phyloP scores from a whole-genome alignment of 371 early-diverging fungal species.

The Capillidium heterosporum region DNA sequence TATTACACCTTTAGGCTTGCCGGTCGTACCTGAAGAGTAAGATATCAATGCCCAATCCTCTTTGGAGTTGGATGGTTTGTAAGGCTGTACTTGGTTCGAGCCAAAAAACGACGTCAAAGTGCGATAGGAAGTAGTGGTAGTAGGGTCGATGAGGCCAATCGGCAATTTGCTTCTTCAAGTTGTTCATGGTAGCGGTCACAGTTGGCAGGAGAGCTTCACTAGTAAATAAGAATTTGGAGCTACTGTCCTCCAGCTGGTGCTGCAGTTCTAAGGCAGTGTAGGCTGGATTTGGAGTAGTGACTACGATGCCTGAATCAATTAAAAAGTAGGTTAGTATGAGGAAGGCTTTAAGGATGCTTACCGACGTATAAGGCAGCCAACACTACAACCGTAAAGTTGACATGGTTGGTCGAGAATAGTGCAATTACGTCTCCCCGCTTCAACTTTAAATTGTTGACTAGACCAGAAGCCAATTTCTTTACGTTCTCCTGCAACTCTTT shows the following conservation, averaged over 20 bases:
- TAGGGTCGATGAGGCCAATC: too few species aligned
- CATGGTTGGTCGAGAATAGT: slow-evolving; percentile 48
- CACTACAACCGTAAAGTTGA: slow-evolving; percentile 13
- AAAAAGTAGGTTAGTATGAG: slow-evolving; percentile 18
- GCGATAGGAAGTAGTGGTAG: too few species aligned
- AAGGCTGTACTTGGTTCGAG: too few species aligned
- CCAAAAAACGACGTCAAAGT: too few species aligned
- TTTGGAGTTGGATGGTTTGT: slow-evolving; percentile 6
- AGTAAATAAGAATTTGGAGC: slow-evolving; percentile 27
- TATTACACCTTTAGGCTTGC: slow-evolving; percentile 35
- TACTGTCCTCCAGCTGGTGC: slow-evolving; percentile 44
- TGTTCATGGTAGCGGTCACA: too few species aligned
- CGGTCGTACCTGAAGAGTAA: slow-evolving; percentile 77
- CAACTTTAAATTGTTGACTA: neutral
- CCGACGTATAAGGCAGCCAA: slow-evolving; percentile 8
- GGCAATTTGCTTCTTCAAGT: too few species aligned
- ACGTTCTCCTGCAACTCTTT: neutral
- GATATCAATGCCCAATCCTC: slow-evolving; percentile 50
- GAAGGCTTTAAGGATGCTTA: neutral
- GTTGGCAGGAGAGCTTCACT: slow-evolving; percentile 17
- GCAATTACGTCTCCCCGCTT: slow-evolving; percentile 40
- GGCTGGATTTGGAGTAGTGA: slow-evolving; percentile 57
- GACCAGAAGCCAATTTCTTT: neutral
- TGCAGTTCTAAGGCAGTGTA: slow-evolving; percentile 57
- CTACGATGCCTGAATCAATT: slow-evolving; percentile 23